Evolutionary conservation across 495 filamentous ascomycete genomes (phyloP).

Genomic region (Aspergillus baeticus): DNA sequence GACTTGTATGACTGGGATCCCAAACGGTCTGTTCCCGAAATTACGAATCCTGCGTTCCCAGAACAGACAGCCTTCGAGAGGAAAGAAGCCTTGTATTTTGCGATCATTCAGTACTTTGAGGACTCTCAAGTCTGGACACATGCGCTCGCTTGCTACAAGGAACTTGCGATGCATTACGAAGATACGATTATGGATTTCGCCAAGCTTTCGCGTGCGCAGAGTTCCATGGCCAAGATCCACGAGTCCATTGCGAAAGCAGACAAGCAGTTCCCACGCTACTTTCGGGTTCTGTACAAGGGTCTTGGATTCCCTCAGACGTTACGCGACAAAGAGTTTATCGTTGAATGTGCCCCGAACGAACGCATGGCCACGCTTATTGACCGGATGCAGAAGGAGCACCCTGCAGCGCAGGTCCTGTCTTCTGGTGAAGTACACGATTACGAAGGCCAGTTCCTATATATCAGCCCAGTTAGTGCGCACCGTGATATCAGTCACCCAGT

Average conservation of each 20-base stretch:
- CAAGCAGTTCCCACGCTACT: slow-evolving; percentile 77
- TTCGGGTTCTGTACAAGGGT: slow-evolving; percentile 87
- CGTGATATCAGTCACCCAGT: slow-evolving; percentile 83
- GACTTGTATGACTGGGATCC: slow-evolving; percentile 93
- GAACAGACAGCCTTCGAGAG: slow-evolving; percentile 89
- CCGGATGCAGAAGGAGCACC: slow-evolving; percentile 88
- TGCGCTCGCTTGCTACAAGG: slow-evolving; percentile 86
- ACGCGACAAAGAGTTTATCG: slow-evolving; percentile 90
- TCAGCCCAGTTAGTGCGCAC: slow-evolving; percentile 75
- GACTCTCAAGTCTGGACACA: slow-evolving; percentile 90
- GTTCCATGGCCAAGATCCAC: slow-evolving; percentile 91
- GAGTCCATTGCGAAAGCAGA: slow-evolving; percentile 82
- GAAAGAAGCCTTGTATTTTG: slow-evolving; percentile 88
- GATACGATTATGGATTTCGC: slow-evolving; percentile 84
- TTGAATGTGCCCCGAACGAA: slow-evolving; percentile 76
- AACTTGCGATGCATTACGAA: slow-evolving; percentile 88
- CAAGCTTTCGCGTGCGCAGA: slow-evolving; percentile 83
- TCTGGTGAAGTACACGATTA: slow-evolving; percentile 71
- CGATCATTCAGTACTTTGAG: slow-evolving; percentile 92
- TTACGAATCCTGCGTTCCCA: slow-evolving; percentile 73
- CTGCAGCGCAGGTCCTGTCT: slow-evolving; percentile 77
- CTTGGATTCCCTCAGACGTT: slow-evolving; percentile 81
- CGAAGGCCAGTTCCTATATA: slow-evolving; percentile 91
- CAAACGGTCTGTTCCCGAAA: slow-evolving; percentile 59
- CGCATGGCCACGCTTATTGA: slow-evolving; percentile 81